Evolutionary conservation across 179 eudicot genomes (phyloP).

Genomic region (Spergularia azorica): DNA sequence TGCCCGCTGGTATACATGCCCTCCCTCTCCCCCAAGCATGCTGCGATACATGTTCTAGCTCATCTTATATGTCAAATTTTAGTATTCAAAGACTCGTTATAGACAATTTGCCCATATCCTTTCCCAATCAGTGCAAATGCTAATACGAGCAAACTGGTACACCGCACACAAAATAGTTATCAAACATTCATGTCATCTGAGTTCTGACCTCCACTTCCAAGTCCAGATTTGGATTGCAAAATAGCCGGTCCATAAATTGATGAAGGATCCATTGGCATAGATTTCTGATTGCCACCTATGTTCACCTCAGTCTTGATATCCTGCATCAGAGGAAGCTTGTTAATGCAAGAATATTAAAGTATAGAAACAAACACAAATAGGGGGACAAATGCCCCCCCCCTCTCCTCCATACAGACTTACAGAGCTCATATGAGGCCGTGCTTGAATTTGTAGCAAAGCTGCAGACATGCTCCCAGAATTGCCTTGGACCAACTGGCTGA

Average conservation of each 20-base stretch:
- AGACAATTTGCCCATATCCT: neutral
- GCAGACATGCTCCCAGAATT: slow-evolving; percentile 80
- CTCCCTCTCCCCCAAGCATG: no score
- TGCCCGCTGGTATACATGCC: no score
- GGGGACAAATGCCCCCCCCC: no score
- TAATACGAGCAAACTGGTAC: neutral
- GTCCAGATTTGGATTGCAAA: slow-evolving; percentile 88
- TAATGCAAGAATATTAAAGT: neutral
- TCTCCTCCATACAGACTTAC: slow-evolving; percentile 35
- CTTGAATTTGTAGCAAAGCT: slow-evolving; percentile 91
- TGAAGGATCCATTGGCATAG: slow-evolving; percentile 87
- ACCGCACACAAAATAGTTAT: neutral
- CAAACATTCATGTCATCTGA: neutral
- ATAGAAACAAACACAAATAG: neutral
- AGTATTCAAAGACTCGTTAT: neutral
- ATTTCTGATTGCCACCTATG: slow-evolving; percentile 70
- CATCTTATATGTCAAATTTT: neutral
- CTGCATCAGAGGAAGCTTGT: slow-evolving; percentile 34
- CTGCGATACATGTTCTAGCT: no score
- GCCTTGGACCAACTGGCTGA: slow-evolving; percentile 89
- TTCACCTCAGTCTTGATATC: slow-evolving; percentile 80
- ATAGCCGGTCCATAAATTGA: slow-evolving; percentile 92
- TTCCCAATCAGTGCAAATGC: neutral
- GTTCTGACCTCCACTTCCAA: slow-evolving; percentile 77
- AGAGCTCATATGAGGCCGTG: slow-evolving; percentile 64